Base-by-base conservation (phyloP, 345 rosid genomes). In the Lumnitzera littorea region DNA sequence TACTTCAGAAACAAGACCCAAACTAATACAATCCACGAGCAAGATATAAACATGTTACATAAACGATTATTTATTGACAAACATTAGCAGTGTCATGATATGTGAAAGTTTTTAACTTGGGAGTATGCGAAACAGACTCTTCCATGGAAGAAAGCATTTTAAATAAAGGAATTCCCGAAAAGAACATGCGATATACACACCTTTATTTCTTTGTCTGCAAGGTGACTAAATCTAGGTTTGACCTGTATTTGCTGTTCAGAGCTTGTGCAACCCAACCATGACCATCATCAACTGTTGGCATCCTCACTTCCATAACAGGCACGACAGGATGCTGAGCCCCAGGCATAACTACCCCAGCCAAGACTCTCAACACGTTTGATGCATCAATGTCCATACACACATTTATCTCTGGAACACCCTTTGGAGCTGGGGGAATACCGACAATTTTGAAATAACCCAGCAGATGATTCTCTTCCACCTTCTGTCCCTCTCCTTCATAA, bases 331-430 rank as follows among this genome's bases (percentile, higher is more conserved):
- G 85, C 16, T 69, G 80, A 10, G 60, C 63, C 9, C 91, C 90
- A 0, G 94, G 91, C 73, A 92, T 64, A 57, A 76, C 50, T 11
- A 84, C 87, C 31, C 89, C 92, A 11, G 83, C 91, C 54, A 85
- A 64, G 64, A 84, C 91, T 54, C 91, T 63, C 66, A 89, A 63
- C 24, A 77, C 77, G 51, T 81, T 84, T 0, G 83, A 82, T 0
- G 96, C 88, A 78, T 92, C 90, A 0, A 92, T 85, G 71, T 92
- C 96, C 91, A 89, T 82, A 64, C 96, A 87, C n/a, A 92, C 83
- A 15, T 72, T 82, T 61, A 92, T 82, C 87, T 89, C 91, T 0
- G 96, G 90, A 62, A 81, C 82, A 62, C 96, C 96, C 68, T 85
- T 82, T 0, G 82, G 80, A 4, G 88, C 72, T 1, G 74, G 72